Percentiles rank a stretch among this genome's conserved stretches.
Evolutionary conservation across 208 protist genomes (phyloP).

Genomic region (Tritrichomonas musculus): DNA sequence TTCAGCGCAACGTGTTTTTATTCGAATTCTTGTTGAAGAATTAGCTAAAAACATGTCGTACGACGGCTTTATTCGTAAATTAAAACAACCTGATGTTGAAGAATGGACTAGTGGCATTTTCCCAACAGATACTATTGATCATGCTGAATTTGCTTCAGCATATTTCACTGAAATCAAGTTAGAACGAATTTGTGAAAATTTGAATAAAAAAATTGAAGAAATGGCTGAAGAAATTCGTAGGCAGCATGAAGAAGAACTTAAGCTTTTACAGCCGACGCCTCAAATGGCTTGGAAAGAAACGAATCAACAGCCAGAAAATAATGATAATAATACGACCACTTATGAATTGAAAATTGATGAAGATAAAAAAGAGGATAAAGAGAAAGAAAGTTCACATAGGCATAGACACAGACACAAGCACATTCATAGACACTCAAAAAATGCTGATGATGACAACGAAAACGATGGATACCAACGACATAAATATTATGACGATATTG

Average conservation of each 20-base stretch:
- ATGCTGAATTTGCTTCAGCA: not conserved
- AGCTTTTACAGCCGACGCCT: too few species aligned
- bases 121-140: not conserved
- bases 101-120: not conserved
- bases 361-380: too few species aligned
- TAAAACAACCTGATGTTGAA: not conserved
- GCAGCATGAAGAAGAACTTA: not conserved
- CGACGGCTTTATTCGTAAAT: not conserved
- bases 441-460: too few species aligned
- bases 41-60: not conserved
- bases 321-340: too few species aligned
- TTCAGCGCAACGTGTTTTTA: not conserved
- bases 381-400: too few species aligned
- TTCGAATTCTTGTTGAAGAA: not conserved
- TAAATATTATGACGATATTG: too few species aligned
- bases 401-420: too few species aligned
- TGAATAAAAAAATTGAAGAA: not conserved
- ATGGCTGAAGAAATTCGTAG: not conserved
- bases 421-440: too few species aligned
- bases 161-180: not conserved
- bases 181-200: not conserved
- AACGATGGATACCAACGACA: too few species aligned
- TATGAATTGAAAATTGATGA: too few species aligned
- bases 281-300: too few species aligned
- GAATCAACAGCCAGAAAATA: too few species aligned